phyloP scores from a whole-genome alignment of 345 rosid genomes.

The Citrus reticulata region DNA sequence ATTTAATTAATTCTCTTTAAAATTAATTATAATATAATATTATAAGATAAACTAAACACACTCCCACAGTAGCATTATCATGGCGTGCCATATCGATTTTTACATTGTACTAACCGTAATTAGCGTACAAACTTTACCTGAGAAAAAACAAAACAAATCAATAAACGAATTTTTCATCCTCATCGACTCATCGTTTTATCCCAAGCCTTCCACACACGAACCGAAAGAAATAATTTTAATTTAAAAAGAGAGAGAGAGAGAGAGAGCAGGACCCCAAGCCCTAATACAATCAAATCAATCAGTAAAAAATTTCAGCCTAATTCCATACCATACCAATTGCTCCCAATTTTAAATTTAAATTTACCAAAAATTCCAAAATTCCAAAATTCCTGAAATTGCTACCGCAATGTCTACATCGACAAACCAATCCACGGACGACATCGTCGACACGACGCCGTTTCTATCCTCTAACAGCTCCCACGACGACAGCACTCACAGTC shows the following conservation, averaged over 20 bases:
- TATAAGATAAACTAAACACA: no score
- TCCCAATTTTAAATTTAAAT: neutral
- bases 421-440: conserved; percentile 52
- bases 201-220: neutral
- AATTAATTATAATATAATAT: no score
- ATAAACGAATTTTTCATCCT: neutral
- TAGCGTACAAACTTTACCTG: neutral
- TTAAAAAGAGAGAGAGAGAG: neutral
- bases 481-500: conserved; percentile 11
- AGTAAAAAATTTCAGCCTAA: neutral
- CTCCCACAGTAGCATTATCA: no score
- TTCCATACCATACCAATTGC: neutral
- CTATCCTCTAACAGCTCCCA: conserved; percentile 31
- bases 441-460: conserved; percentile 65
- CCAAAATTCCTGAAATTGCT: conserved; percentile 1
- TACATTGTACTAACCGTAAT: neutral
- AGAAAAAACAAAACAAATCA: neutral
- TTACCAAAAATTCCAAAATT: neutral
- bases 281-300: neutral
- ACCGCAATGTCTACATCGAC: conserved; percentile 15
- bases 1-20: no score
- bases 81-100: no score
- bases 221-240: neutral
- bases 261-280: neutral
- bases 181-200: neutral